Evolutionary conservation across 2,329 filamentous ascomycete genomes (phyloP), one percentile per base, ranked within the genome.

Genomic region (Lasiodiplodia citricola): DNA sequence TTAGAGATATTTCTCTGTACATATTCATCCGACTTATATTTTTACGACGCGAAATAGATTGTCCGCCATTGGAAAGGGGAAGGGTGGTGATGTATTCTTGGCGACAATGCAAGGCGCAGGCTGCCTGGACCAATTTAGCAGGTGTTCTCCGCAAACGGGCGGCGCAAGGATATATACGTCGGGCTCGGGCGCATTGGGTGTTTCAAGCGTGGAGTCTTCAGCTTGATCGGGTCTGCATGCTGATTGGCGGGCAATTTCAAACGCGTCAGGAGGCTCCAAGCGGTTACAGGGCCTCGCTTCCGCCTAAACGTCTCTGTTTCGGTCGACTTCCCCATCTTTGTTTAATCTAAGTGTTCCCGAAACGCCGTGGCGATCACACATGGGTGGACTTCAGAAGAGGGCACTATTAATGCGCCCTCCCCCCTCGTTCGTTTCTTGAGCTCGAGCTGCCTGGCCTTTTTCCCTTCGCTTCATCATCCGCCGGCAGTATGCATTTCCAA

Each of bases 261-360:
- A 51, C 44, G 41, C 58, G 58, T 51, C 58, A 63, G 58, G 60
- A 38, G 47, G 31, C 60, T 25, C 25, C 44, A 23, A 52, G 60
- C 60, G 60, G 60, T 64, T 64, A 37, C 60, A 64, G 60, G 60
- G 38, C 60, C 44, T 64, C 60, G 60, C 60, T 64, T 64, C 60
- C 60, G 60, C 31, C 31, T n/a, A 5, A 21, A 13, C 60, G 37
- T 37, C 44, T 52, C 44, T 47, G 10, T 21, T 64, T 64, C 25
- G n/a, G 60, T 38, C 47, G 60, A 16, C 44, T 52, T 52, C 63
- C 38, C 51, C 63, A 66, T 55, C 37, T 56, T 51, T 56, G 63
- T 66, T 66, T 66, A 66, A 66, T 55, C n/a, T 65, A 56, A 35
- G 10, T 52, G 51, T 47, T 56, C 52, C 63, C 63, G 52, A 66